A percentile compares a stretch with the other conserved stretches of the same genome.
Conservation (phyloP, 306 rosid genomes). For the Oxytropis ochrocephala region DNA sequence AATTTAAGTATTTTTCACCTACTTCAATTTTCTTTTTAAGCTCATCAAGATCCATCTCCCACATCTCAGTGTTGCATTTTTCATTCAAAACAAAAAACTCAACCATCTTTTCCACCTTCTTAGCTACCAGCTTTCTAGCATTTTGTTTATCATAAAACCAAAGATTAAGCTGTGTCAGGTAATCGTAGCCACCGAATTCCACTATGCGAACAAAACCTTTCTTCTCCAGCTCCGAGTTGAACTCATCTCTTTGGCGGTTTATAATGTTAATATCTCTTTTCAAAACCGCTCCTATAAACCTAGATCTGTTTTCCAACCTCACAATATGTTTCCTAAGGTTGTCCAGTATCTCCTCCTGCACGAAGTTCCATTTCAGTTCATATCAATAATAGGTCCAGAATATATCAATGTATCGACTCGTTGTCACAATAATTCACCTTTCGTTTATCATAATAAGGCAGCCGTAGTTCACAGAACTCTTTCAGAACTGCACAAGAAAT, state of each 20-base stretch:
- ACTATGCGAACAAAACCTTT: constrained; percentile 58
- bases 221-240: constrained; percentile 61
- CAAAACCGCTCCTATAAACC: constrained; percentile 77
- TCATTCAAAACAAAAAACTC: constrained; percentile 54
- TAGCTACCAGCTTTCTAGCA: constrained; percentile 57
- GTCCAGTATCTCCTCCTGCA: constrained; percentile 59
- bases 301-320: constrained; percentile 69
- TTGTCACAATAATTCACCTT: constrained; percentile 48
- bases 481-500: constrained; percentile 61
- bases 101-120: constrained; percentile 47
- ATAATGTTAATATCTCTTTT: constrained; percentile 75
- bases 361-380: constrained; percentile 1
- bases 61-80: constrained; percentile 57
- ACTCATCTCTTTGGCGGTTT: constrained; percentile 67
- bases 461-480: constrained; percentile 68
- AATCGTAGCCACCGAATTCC: constrained; percentile 57
- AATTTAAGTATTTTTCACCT: background rate
- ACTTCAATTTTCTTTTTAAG: constrained; percentile 70
- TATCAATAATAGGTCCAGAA: background rate
- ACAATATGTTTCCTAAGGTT: constrained; percentile 55
- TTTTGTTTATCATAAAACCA: too few relatives aligned
- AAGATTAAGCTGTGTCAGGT: too few relatives aligned
- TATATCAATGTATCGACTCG: background rate
- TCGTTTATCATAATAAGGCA: constrained; percentile 67
- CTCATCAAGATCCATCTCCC: constrained; percentile 73